Percentiles rank a stretch among this genome's conserved stretches.
Evolutionary conservation across 2,329 filamentous ascomycete genomes (phyloP).

Genomic region (Botrytis galanthina): DNA sequence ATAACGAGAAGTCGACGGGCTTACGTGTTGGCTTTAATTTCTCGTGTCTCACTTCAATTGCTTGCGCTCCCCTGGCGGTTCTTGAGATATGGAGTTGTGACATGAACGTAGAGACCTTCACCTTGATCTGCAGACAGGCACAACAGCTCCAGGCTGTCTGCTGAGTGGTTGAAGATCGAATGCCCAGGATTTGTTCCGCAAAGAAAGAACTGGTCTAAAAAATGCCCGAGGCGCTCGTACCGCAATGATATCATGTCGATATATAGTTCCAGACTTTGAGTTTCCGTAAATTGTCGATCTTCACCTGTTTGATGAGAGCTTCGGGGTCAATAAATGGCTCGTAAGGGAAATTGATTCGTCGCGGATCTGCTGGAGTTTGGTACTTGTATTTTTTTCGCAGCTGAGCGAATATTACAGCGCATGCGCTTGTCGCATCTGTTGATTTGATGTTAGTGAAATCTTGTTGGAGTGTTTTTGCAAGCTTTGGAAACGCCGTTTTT

Average conservation of each 20-base stretch:
- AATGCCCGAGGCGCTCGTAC: neutral
- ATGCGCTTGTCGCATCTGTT: neutral
- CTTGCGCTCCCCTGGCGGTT: accelerated
- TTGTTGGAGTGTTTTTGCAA: neutral
- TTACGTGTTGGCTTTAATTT: neutral
- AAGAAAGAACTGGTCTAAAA: accelerated
- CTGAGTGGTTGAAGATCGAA: neutral
- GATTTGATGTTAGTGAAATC: neutral
- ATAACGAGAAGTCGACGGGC: too few species aligned
- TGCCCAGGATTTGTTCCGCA: neutral
- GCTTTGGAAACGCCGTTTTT: neutral
- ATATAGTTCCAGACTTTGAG: neutral
- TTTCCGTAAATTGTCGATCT: neutral
- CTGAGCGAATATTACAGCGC: too few species aligned
- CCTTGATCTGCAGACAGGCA: neutral
- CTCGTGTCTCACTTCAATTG: neutral
- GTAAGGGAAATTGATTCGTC: neutral
- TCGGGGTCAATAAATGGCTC: accelerated
- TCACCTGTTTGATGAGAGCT: neutral
- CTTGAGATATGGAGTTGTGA: neutral
- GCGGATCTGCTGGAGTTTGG: neutral
- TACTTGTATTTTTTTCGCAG: neutral
- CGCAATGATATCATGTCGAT: too few species aligned
- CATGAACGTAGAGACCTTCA: accelerated
- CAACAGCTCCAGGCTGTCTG: too few species aligned